Evolutionary conservation across 495 filamentous ascomycete genomes (phyloP).

Genomic region (Penicillium chermesinum): DNA sequence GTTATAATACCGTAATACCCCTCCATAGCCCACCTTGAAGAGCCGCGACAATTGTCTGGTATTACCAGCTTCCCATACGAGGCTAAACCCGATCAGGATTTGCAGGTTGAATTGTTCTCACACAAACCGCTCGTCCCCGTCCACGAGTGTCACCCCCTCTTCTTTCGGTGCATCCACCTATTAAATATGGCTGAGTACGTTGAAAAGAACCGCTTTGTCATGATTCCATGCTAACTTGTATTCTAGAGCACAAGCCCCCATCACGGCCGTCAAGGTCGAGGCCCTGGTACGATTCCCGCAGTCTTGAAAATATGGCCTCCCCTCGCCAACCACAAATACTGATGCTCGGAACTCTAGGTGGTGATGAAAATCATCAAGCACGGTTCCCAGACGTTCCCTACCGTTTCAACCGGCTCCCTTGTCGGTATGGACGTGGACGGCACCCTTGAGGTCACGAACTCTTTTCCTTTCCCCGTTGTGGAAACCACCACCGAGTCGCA

Average conservation of each 20-base stretch:
- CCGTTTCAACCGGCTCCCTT: slow-evolving; percentile 80
- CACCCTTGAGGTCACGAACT: slow-evolving; percentile 85
- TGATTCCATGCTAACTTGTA: slow-evolving; percentile 2
- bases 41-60: not conserved
- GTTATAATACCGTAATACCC: slow-evolving; percentile 20
- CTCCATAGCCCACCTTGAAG: not conserved
- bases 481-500: slow-evolving; percentile 74
- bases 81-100: slow-evolving; percentile 20
- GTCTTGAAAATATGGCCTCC: slow-evolving; percentile 28
- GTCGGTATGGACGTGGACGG: slow-evolving; percentile 89
- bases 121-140: slow-evolving; percentile 38
- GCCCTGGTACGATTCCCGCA: slow-evolving; percentile 57
- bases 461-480: slow-evolving; percentile 87
- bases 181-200: slow-evolving; percentile 46
- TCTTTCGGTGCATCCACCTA: slow-evolving; percentile 26
- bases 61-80: slow-evolving; percentile 4
- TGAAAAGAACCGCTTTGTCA: not conserved
- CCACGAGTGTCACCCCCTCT: slow-evolving; percentile 18
- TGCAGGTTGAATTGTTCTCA: slow-evolving; percentile 25
- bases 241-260: slow-evolving; percentile 45
- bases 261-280: slow-evolving; percentile 79
- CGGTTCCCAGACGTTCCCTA: slow-evolving; percentile 80
- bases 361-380: slow-evolving; percentile 97
- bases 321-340: slow-evolving; percentile 29
- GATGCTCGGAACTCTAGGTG: slow-evolving; percentile 52